Evolutionary conservation across 495 filamentous ascomycete species (phyloP).

Genomic region (Xylaria sp.): DNA sequence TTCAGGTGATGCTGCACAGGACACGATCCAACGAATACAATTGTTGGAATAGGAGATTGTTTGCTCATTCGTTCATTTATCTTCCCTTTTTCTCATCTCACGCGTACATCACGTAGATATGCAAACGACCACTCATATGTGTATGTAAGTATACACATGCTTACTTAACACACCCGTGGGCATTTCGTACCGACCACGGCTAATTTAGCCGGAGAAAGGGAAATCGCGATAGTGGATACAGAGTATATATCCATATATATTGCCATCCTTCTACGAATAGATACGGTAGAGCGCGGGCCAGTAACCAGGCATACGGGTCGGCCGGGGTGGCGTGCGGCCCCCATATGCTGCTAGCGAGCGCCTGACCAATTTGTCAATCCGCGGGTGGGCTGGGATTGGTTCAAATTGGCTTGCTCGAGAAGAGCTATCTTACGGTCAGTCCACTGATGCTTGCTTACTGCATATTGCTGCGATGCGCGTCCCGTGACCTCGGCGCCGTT

Average conservation of each 20-base stretch:
- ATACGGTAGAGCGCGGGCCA: neutral
- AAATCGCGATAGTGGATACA: neutral
- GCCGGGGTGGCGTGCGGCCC: constrained; percentile 22
- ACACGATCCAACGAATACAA: neutral
- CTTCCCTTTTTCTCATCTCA: neutral
- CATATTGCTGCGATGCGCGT: constrained; percentile 24
- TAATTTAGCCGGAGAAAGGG: constrained; percentile 1
- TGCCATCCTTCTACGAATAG: neutral
- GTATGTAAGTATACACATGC: neutral
- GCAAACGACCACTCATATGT: neutral
- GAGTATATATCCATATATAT: neutral
- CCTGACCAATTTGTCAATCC: constrained; percentile 28
- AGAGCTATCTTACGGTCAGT: constrained; percentile 3
- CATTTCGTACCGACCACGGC: neutral
- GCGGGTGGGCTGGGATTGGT: constrained; percentile 13
- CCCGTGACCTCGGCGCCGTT: constrained; percentile 28
- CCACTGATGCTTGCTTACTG: constrained; percentile 20
- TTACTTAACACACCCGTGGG: neutral
- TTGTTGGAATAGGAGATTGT: neutral
- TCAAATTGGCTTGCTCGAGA: constrained; percentile 1
- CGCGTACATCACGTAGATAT: neutral
- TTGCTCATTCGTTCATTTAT: neutral
- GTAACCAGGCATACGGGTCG: constrained; percentile 28
- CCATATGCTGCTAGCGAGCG: constrained; percentile 18
- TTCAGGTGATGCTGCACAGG: constrained; percentile 16